Conservation (phyloP, 1,139 yeast genomes). For the Kodamaea derodonti region DNA sequence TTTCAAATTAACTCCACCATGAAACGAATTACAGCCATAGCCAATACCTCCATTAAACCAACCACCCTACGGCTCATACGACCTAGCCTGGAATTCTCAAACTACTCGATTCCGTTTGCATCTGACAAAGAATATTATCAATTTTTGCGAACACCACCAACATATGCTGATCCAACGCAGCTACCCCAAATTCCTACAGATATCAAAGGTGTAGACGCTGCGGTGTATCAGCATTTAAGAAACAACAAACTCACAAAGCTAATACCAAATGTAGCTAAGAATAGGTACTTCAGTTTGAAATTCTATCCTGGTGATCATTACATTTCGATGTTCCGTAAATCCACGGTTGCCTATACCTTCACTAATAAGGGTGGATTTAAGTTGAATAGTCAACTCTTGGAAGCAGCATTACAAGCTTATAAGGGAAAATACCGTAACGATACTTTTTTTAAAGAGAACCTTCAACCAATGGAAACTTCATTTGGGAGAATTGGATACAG, state of each 20-base stretch:
- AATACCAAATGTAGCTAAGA: constrained; percentile 20
- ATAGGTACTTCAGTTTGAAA: constrained; percentile 22
- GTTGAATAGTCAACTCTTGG: constrained; percentile 26
- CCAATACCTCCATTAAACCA: too few relatives aligned
- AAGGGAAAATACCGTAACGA: constrained; percentile 24
- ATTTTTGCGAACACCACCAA: background rate
- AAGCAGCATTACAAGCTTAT: constrained; percentile 20
- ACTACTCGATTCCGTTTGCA: constrained; percentile 1
- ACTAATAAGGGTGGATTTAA: constrained; percentile 27
- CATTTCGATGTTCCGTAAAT: constrained; percentile 29
- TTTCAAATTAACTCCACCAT: too few relatives aligned
- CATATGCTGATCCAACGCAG: constrained; percentile 5
- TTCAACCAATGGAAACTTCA: constrained; percentile 33
- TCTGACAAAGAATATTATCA: constrained; percentile 6
- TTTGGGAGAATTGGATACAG: constrained; percentile 28
- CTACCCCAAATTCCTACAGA: constrained; percentile 31
- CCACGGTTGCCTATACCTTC: constrained; percentile 37
- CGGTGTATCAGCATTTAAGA: constrained; percentile 17
- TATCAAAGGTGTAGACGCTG: constrained; percentile 35
- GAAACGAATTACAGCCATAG: too few relatives aligned
- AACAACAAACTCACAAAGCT: constrained; percentile 12
- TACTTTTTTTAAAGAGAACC: constrained; percentile 22
- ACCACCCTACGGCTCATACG: too few relatives aligned
- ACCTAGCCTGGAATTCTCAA: too few relatives aligned
- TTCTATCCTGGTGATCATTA: constrained; percentile 26